Evolutionary conservation across 306 rosid species (phyloP).

Genomic region (Quercus parvula): DNA sequence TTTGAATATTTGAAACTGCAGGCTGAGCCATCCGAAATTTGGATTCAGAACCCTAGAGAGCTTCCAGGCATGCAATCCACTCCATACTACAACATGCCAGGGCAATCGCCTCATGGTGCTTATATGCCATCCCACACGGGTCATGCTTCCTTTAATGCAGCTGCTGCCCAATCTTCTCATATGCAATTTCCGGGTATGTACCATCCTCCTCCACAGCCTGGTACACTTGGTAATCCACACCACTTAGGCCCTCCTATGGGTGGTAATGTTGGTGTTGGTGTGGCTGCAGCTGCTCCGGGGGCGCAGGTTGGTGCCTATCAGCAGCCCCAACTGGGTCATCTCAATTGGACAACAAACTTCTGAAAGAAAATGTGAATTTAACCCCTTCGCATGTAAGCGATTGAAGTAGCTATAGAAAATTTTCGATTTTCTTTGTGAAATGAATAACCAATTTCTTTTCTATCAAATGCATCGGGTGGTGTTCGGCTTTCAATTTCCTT

Average conservation of each 20-base stretch:
- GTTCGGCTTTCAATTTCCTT: slow-evolving; percentile 23
- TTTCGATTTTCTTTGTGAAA: slow-evolving; percentile 51
- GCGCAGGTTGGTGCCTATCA: slow-evolving; percentile 92
- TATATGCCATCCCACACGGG: slow-evolving; percentile 83
- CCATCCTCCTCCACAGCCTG: slow-evolving; percentile 77
- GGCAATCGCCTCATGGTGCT: slow-evolving; percentile 80
- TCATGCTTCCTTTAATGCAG: slow-evolving; percentile 77
- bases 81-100: slow-evolving; percentile 83
- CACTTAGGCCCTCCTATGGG: slow-evolving; percentile 87
- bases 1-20: slow-evolving; percentile 26
- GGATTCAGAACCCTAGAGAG: slow-evolving; percentile 97
- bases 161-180: slow-evolving; percentile 94
- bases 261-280: slow-evolving; percentile 82
- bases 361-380: slow-evolving; percentile 53
- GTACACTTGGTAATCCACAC: slow-evolving; percentile 66
- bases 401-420: slow-evolving; percentile 61
- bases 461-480: slow-evolving; percentile 33
- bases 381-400: slow-evolving; percentile 60
- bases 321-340: slow-evolving; percentile 83
- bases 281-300: slow-evolving; percentile 84
- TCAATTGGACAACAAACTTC: slow-evolving; percentile 93
- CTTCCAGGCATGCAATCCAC: slow-evolving; percentile 77
- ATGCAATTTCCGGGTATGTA: slow-evolving; percentile 97
- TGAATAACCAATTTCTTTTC: slow-evolving; percentile 33
- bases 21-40: slow-evolving; percentile 96